Percentiles rank a stretch among this genome's conserved stretches.
phyloP scores from a whole-genome alignment of 169 alveolate species.

The Plasmodium knowlesi region DNA sequence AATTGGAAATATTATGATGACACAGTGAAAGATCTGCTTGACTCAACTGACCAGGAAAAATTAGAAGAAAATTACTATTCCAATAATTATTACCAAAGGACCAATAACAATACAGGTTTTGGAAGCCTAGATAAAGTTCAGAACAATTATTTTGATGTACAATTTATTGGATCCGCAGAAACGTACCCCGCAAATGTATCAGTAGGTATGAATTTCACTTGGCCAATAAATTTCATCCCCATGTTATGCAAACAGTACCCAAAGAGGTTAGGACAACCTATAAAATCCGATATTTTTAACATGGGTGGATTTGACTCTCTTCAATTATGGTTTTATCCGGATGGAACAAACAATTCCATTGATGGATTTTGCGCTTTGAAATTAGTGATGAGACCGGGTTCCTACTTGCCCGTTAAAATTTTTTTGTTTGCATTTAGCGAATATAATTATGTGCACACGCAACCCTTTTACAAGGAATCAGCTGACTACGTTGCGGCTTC shows the following conservation, averaged over 20 bases:
- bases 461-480: slow-evolving; percentile 86
- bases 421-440: slow-evolving; percentile 84
- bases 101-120: slow-evolving; percentile 83
- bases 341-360: slow-evolving; percentile 82
- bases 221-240: slow-evolving; percentile 89
- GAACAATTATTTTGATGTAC: slow-evolving; percentile 87
- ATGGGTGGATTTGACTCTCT: slow-evolving; percentile 90
- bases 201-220: slow-evolving; percentile 87
- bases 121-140: slow-evolving; percentile 80
- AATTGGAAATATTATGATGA: slow-evolving; percentile 80
- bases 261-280: slow-evolving; percentile 86
- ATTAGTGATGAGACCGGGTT: slow-evolving; percentile 88
- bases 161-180: slow-evolving; percentile 88
- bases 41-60: slow-evolving; percentile 75
- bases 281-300: slow-evolving; percentile 85
- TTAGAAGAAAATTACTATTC: slow-evolving; percentile 71
- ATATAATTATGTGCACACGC: slow-evolving; percentile 80
- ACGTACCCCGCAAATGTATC: slow-evolving; percentile 84
- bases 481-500: slow-evolving; percentile 85
- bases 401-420: slow-evolving; percentile 86
- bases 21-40: slow-evolving; percentile 70
- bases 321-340: slow-evolving; percentile 91
- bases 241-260: slow-evolving; percentile 83
- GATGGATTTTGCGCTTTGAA: slow-evolving; percentile 87
- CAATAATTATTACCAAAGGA: slow-evolving; percentile 77